Base-by-base conservation (phyloP, 805 yeast species). In the Nakazawaea wyomingensis region DNA sequence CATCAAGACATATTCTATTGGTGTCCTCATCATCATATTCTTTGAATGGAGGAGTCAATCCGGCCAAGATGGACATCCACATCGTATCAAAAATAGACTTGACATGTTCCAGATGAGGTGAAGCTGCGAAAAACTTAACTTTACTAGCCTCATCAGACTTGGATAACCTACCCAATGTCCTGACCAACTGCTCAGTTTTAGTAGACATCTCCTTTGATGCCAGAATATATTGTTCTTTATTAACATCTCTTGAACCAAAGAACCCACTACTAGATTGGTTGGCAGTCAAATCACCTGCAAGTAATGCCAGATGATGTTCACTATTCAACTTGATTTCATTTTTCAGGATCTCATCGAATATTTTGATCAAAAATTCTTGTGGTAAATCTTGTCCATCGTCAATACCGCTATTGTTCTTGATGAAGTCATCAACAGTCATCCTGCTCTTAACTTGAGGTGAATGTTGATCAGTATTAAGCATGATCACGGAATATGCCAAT, bases 21-120 rank as follows among this genome's bases (percentile, higher is more conserved):
- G 84, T 74, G 43, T 82, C 88, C 17, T 71, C 74, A 51, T 86
- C 93, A 51, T 85, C 89, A 49, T 83, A 81, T 43, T 88, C 96
- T 57, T 84, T 88, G 68, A 90, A 89, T 5, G 96, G 95, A 3
- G 95, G 91, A 0, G 97, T 89, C 39, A 93, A 70, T 0, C 95
- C 97, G 5, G 98, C 98, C 51, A 93, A 71, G 37, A 93, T 77
- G 0, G 97, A 88, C 96, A 95, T 90, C 99, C 99, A 93, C 34
- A 85, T 67, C 14, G 87, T 87, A 54, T 91, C 96, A 64, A 93
- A 91, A 57, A 95, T 86, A 1, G 97, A 90, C 57, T 77, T 83
- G 13, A 91, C 96, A 58, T 91, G 96, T 52, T 88, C 95, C 13
- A 85, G 77, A 55, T 85, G 91, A 28, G 50, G 52, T 2, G 89